phyloP scores from a whole-genome alignment of 768 basidiomycete genomes.

The Boletales sp. region DNA sequence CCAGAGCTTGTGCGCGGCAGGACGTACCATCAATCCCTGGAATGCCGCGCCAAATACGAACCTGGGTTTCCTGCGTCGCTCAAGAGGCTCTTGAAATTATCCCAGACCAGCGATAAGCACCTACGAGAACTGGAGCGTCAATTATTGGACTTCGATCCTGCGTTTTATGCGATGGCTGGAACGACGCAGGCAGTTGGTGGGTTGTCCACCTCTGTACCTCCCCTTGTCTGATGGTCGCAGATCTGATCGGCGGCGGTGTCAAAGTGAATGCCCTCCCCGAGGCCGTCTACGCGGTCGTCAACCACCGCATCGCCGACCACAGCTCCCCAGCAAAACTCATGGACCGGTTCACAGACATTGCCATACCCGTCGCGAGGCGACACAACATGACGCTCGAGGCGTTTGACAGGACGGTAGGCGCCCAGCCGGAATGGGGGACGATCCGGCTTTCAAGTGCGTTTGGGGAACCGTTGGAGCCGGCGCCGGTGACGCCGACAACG shows the following conservation, averaged over 20 bases:
- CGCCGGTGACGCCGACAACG: conserved; percentile 40
- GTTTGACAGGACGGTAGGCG: conserved; percentile 33
- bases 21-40: conserved; percentile 30
- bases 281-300: conserved; percentile 32
- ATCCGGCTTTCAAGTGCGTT: conserved; percentile 38
- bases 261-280: conserved; percentile 50
- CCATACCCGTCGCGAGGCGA: conserved; percentile 19
- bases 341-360: conserved; percentile 7
- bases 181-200: conserved; percentile 28
- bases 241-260: conserved; percentile 39
- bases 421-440: conserved; percentile 31
- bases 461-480: conserved; percentile 30
- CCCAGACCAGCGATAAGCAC: conserved; percentile 18
- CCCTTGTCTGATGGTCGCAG: conserved; percentile 27
- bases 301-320: conserved; percentile 34
- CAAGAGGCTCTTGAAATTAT: conserved; percentile 20
- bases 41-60: conserved; percentile 42
- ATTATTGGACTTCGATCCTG: conserved; percentile 20
- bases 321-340: conserved; percentile 17
- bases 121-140: conserved; percentile 10
- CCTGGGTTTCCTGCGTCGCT: conserved; percentile 26
- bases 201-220: conserved; percentile 1
- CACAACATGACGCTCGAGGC: conserved; percentile 41
- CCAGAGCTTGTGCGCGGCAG: conserved; percentile 27
- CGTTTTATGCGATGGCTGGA: conserved; percentile 16